Percentiles rank a stretch among this genome's conserved stretches.
Evolutionary conservation across 2,329 filamentous ascomycete species (phyloP).

Genomic region (Pestalotiopsis sp.): DNA sequence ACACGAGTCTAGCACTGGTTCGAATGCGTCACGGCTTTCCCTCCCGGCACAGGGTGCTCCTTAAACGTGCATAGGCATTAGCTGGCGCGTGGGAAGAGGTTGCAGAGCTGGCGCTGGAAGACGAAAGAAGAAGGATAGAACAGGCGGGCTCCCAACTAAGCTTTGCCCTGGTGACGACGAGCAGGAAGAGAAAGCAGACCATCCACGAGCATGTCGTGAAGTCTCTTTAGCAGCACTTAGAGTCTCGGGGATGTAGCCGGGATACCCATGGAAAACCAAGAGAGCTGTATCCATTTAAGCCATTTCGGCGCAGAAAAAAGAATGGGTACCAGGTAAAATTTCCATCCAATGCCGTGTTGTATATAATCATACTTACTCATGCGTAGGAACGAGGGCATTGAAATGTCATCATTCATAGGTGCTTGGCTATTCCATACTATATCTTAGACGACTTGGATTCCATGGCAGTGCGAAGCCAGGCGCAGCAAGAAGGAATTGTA

Average conservation of each 20-base stretch:
- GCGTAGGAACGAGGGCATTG: neutral
- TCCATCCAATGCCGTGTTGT: neutral
- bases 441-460: neutral
- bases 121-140: neutral
- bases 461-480: neutral
- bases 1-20: neutral
- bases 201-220: neutral
- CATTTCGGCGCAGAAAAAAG: neutral
- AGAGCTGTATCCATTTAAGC: neutral
- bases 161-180: neutral
- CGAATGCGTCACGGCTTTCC: neutral
- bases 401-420: neutral
- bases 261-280: neutral
- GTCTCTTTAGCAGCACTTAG: neutral
- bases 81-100: neutral
- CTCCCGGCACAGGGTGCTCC: neutral
- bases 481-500: neutral
- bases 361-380: constrained; percentile 1
- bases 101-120: neutral
- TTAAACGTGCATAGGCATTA: neutral
- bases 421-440: neutral
- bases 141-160: neutral
- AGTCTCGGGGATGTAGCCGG: neutral
- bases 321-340: neutral
- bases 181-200: neutral